phyloP scores from a whole-genome alignment of 306 rosid genomes.

The Chamaecrista fasciculata region DNA sequence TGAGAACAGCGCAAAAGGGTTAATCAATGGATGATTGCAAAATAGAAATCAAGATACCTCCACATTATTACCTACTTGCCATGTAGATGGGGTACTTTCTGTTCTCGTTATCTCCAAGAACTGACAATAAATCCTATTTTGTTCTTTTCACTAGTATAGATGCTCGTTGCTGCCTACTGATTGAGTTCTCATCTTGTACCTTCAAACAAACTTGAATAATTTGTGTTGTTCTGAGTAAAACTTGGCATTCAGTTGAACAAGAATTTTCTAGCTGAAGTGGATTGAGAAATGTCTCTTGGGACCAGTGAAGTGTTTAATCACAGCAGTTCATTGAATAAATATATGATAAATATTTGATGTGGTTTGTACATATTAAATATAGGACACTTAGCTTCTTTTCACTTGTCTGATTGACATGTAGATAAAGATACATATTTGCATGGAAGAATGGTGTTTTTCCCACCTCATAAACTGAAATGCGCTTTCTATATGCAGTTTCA shows the following conservation, averaged over 20 bases:
- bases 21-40: neutral
- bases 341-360: neutral
- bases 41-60: slow-evolving; percentile 9
- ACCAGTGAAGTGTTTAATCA: neutral
- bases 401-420: slow-evolving; percentile 47
- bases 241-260: neutral
- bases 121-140: slow-evolving; percentile 51
- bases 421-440: slow-evolving; percentile 59
- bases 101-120: slow-evolving; percentile 61
- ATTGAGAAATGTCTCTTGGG: neutral
- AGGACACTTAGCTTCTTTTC: neutral
- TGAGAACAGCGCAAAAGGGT: slow-evolving; percentile 28
- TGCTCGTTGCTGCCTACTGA: slow-evolving; percentile 65
- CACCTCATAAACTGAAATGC: slow-evolving; percentile 55
- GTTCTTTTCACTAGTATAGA: slow-evolving; percentile 44
- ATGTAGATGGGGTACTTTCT: slow-evolving; percentile 57
- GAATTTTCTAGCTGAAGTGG: neutral
- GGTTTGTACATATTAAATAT: neutral
- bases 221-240: neutral
- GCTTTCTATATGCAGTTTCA: slow-evolving; percentile 71
- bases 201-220: slow-evolving; percentile 15
- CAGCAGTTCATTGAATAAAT: neutral
- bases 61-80: slow-evolving; percentile 46
- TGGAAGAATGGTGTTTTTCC: slow-evolving; percentile 52
- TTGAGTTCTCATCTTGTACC: slow-evolving; percentile 69